Percentiles rank a stretch among this genome's conserved stretches.
Evolutionary conservation across 148 eudicot species (phyloP).

Genomic region (Silene uniflora): DNA sequence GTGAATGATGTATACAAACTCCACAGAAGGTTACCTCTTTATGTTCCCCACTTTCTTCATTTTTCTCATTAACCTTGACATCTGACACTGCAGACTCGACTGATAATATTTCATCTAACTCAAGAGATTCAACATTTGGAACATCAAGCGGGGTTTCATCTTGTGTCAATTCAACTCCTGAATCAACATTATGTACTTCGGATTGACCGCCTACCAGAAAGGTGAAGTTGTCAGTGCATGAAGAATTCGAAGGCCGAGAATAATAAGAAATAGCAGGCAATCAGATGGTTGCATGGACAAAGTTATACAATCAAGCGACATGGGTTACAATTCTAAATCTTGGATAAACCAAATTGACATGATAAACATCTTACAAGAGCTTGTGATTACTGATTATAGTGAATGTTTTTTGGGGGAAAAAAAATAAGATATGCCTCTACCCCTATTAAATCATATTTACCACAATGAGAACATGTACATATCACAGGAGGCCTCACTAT

Average conservation of each 20-base stretch:
- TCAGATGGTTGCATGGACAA: neutral
- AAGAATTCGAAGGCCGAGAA: neutral
- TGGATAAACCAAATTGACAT: neutral
- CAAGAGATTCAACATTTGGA: conserved; percentile 34
- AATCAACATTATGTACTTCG: conserved; percentile 30
- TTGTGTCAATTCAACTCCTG: conserved; percentile 35
- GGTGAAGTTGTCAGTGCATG: conserved; percentile 7
- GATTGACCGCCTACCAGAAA: conserved; percentile 28
- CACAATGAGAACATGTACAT: neutral
- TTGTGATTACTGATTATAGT: too few relatives aligned
- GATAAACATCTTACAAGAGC: neutral
- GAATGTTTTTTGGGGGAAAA: neutral
- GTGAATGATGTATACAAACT: neutral
- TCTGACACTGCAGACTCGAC: conserved; percentile 42
- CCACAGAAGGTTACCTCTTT: conserved; percentile 55
- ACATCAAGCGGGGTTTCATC: conserved; percentile 31
- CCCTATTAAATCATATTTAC: neutral
- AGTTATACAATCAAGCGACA: neutral
- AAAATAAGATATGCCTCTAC: neutral
- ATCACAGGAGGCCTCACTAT: neutral
- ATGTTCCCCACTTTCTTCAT: conserved; percentile 40
- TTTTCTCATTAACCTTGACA: conserved; percentile 34
- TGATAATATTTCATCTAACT: conserved; percentile 71
- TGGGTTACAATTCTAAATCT: neutral
- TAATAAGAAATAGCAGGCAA: neutral